Evolutionary conservation across 805 yeast genomes (phyloP), one percentile per base, ranked within the genome.

Genomic region (Torulaspora microellipsoides): DNA sequence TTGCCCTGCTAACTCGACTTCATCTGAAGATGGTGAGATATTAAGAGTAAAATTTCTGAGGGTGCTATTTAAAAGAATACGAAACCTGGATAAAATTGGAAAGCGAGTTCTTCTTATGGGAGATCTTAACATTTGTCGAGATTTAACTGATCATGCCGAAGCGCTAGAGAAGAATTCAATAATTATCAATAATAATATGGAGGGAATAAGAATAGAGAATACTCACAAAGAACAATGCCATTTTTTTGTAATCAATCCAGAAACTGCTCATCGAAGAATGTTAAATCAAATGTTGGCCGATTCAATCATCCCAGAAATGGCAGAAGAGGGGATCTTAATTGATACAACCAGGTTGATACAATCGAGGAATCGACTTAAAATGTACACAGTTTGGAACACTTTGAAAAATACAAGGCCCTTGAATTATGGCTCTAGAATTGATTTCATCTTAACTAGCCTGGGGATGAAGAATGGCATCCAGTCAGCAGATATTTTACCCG

Each of bases 331-430:
- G 33, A 65, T 76, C 8, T 57, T 85, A 27, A 60, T 72, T 43
- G 95, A 85, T 58, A 68, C 82, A 0, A 75, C 81, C 0, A 69
- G 97, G 34, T 58, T 63, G 25, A 43, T 59, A 2, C 82, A 81
- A 48, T 81, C 83, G 1, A 64, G 83, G 15, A 49, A 55, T 12
- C 68, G 80, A 37, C 59, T 75, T 55, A 80, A 77, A 15, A 71
- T 89, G 77, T 93, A 84, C 59, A 89, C 97, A 0, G 93, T 90
- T 36, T 91, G 99, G 99, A 90, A 89, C 62, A 84, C 89, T 1
- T 64, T 81, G 52, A 76, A 77, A 40, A 84, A 84, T 53, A 75
- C 85, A 15, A 67, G 99, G 27, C 89, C 93, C 1, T 70, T 82
- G 1, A 91, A 91, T 58, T 84, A 75, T 62, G 97, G 99, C 0